phyloP scores from a whole-genome alignment of 2,329 filamentous ascomycete genomes.

The Colletotrichum sansevieriae region DNA sequence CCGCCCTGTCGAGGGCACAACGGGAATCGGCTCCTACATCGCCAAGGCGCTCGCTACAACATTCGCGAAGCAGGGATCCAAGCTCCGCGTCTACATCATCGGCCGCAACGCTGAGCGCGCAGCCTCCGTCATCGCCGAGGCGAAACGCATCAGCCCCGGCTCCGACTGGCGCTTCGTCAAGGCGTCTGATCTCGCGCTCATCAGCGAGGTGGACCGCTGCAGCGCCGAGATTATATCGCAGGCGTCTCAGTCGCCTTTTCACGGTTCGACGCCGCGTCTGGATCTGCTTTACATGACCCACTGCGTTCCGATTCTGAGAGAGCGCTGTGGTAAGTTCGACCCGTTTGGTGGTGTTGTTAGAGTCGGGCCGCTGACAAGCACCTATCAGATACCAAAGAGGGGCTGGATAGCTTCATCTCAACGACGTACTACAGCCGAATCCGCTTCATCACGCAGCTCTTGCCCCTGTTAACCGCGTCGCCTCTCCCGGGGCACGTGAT shows the following conservation, averaged over 20 bases:
- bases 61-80: constrained; percentile 34
- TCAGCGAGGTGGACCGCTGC: constrained; percentile 34
- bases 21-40: constrained; percentile 36
- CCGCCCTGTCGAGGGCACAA: constrained; percentile 33
- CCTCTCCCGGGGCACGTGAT: constrained; percentile 27
- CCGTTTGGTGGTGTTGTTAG: neutral
- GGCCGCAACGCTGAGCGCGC: constrained; percentile 34
- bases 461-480: constrained; percentile 30
- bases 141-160: constrained; percentile 23
- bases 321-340: constrained; percentile 24
- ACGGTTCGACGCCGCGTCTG: constrained; percentile 8
- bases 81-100: constrained; percentile 38
- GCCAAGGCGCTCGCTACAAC: constrained; percentile 27
- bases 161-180: constrained; percentile 36
- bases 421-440: constrained; percentile 29
- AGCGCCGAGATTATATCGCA: constrained; percentile 27
- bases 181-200: constrained; percentile 28
- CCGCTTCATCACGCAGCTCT: constrained; percentile 31
- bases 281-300: constrained; percentile 39
- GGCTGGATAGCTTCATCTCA: constrained; percentile 32
- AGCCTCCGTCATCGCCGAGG: constrained; percentile 22
- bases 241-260: constrained; percentile 27
- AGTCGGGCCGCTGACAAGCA: neutral
- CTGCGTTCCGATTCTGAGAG: constrained; percentile 35
- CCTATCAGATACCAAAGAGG: constrained; percentile 2